phyloP scores from a whole-genome alignment of 768 basidiomycete genomes.

The Russula ochroleuca region DNA sequence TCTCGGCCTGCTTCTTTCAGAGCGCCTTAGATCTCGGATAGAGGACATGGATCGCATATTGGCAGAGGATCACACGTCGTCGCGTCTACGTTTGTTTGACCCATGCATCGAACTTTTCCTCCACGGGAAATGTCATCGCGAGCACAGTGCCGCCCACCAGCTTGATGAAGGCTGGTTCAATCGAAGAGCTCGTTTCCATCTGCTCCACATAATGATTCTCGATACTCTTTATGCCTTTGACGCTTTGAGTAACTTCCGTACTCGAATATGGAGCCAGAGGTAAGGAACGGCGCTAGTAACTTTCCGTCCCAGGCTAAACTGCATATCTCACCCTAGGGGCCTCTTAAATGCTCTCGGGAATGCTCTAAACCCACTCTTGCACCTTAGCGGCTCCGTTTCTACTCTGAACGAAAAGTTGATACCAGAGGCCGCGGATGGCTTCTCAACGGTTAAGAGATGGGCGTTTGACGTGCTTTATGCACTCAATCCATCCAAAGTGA shows the following conservation, averaged over 20 bases:
- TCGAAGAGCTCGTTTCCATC: slow-evolving; percentile 40
- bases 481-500: slow-evolving; percentile 30
- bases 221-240: slow-evolving; percentile 31
- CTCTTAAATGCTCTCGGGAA: slow-evolving; percentile 39
- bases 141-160: slow-evolving; percentile 36
- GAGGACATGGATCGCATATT: not conserved
- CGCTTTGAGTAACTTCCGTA: not conserved
- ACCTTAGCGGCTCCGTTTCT: slow-evolving; percentile 44
- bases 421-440: slow-evolving; percentile 38
- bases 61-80: not conserved
- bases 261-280: slow-evolving; percentile 11
- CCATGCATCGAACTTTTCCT: slow-evolving; percentile 33
- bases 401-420: slow-evolving; percentile 38
- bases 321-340: not conserved
- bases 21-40: slow-evolving; percentile 10
- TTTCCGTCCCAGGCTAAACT: not conserved
- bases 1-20: not conserved
- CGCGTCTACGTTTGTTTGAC: slow-evolving; percentile 10
- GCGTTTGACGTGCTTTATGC: slow-evolving; percentile 39
- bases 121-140: slow-evolving; percentile 35
- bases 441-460: slow-evolving; percentile 45
- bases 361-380: slow-evolving; percentile 45
- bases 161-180: slow-evolving; percentile 39
- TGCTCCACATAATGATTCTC: slow-evolving; percentile 49
- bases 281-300: not conserved